These are phyloP conservation scores for Senecio squalidus DNA, from an alignment of 140 eudicot genomes.

Conservation along the genomic window DNA sequence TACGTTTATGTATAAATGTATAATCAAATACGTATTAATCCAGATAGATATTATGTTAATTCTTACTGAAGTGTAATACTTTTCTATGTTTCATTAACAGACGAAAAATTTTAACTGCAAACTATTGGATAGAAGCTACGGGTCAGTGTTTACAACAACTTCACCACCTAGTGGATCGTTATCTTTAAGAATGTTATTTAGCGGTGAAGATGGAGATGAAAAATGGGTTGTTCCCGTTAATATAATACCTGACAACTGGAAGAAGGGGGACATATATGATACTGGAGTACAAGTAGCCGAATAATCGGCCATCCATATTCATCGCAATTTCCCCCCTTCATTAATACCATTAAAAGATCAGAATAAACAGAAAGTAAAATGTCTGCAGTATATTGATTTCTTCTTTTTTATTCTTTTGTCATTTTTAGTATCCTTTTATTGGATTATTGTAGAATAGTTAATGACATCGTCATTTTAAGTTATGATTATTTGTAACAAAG, in stretches of 20 bases:
- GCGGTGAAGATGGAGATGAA: constrained; percentile 70
- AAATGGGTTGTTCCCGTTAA: constrained; percentile 76
- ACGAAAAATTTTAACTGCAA: constrained; percentile 57
- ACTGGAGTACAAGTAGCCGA: constrained; percentile 67
- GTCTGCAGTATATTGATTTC: constrained; percentile 4
- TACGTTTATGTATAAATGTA: constrained; percentile 5
- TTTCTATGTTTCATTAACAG: constrained; percentile 34
- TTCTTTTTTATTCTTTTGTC: background rate
- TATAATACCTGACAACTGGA: constrained; percentile 72
- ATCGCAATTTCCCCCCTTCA: too few relatives aligned
- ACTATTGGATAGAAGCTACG: constrained; percentile 66
- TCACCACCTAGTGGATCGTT: constrained; percentile 73
- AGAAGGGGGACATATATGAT: constrained; percentile 74
- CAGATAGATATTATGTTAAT: background rate
- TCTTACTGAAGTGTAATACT: background rate
- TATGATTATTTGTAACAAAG: constrained; percentile 16
- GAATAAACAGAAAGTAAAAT: constrained; percentile 6
- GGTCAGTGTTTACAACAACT: constrained; percentile 81
- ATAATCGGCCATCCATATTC: constrained; percentile 2
- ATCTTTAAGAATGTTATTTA: constrained; percentile 69
- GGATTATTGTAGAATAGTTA: background rate
- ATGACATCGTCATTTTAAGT: background rate
- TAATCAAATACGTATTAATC: too few relatives aligned
- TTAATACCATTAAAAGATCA: background rate
- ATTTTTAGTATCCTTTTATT: background rate